Base-by-base conservation (phyloP, 2,329 filamentous ascomycete genomes). In the Sclerotinia nivalis region DNA sequence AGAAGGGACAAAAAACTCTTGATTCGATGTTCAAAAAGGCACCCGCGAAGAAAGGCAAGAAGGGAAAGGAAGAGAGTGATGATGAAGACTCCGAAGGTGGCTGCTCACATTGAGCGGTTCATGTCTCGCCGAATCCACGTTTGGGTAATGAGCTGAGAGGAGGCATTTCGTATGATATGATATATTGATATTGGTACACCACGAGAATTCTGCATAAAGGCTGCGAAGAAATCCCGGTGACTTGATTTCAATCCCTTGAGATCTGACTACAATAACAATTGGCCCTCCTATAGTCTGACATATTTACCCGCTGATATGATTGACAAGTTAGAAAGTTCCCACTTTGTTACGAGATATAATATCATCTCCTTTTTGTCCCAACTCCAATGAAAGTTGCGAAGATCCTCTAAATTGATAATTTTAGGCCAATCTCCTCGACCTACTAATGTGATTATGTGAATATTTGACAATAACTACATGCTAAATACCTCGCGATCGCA, bases 1-100 rank as follows among this genome's bases (percentile, higher is more conserved):
- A 89, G 77, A 95, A 93, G 81, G 79, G 84, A 25, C 87, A 77
- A 67, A 78, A 76, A 49, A 80, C 77, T 72, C 78, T 80, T 43
- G 80, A 79, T 66, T 77, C 79, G 31, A 80, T 79, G 73, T 78
- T 78, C 59, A 81, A 79, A 72, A 80, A 78, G 71, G 71, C 68
- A 45, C 78, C 79, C 50, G 75, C 73, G 55, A 79, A 80, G 71
- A 78, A 79, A 71, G 81, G 81, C 71, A 80, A 76, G 68, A 81
- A 79, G 70, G 74, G 75, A 58, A 80, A 80, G 70, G 78, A 77
- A 54, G 79, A 80, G 61, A 74, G 71, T 47, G 72, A 70, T 40
- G 72, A 71, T 40, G 73, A 73, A 25, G 73, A 73, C 18, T 73
- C 71, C 10, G 73, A 76, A 58, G 73, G 73, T 12, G 73, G 75